Percentiles rank a stretch among this genome's conserved stretches.
phyloP scores from a whole-genome alignment of 2,329 filamentous ascomycete species.

The Ophiostoma angusticollis region DNA sequence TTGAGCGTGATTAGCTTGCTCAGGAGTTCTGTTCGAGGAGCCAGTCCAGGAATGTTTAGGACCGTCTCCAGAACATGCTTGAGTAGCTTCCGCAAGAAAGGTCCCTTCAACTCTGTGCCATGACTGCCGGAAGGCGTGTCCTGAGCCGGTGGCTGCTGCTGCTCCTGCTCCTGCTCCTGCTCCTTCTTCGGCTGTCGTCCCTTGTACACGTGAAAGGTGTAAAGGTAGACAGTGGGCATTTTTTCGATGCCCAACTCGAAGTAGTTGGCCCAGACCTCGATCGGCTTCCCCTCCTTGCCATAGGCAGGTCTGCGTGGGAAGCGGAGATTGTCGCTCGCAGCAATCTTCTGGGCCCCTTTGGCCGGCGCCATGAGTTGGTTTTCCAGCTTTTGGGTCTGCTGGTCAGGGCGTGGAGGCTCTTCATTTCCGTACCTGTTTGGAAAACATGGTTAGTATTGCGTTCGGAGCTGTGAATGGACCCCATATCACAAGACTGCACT shows the following conservation, averaged over 20 bases:
- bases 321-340: not conserved
- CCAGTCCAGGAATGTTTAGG: slow-evolving; percentile 18
- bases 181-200: no score
- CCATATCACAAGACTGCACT: no score
- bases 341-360: not conserved
- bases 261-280: slow-evolving; percentile 42
- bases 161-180: slow-evolving; percentile 10
- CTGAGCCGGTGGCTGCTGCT: slow-evolving; percentile 2
- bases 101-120: slow-evolving; percentile 8
- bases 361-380: slow-evolving; percentile 11
- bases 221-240: slow-evolving; percentile 28
- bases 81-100: slow-evolving; percentile 12
- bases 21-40: slow-evolving; percentile 14
- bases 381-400: slow-evolving; percentile 17
- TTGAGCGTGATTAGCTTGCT: slow-evolving; percentile 12
- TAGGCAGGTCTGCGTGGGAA: slow-evolving; percentile 38
- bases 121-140: no score
- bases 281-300: slow-evolving; percentile 27
- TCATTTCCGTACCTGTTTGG: slow-evolving; percentile 8
- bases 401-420: slow-evolving; percentile 16
- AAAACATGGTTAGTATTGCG: not conserved
- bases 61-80: slow-evolving; percentile 23
- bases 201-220: slow-evolving; percentile 27
- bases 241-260: slow-evolving; percentile 29
- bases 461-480: no score